Evolutionary conservation across 2,329 filamentous ascomycete species (phyloP).

Genomic region (Sporothrix phasma): DNA sequence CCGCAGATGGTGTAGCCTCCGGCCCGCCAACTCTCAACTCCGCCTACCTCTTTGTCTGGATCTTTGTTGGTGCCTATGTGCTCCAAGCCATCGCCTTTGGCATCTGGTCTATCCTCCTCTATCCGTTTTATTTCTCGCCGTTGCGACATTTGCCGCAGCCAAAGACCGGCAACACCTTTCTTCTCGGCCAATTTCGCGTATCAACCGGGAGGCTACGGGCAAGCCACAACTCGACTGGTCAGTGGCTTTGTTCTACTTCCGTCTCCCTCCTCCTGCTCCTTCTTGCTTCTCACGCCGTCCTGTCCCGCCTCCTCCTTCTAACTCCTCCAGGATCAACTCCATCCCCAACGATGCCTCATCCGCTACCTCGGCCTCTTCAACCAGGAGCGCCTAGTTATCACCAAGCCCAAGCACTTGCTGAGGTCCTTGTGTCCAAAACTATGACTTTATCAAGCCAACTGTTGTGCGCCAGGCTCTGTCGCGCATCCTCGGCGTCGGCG

Average conservation of each 20-base stretch:
- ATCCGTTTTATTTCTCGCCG: conserved; percentile 41
- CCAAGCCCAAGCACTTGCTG: conserved; percentile 55
- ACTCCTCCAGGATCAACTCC: conserved; percentile 41
- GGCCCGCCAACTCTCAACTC: conserved; percentile 22
- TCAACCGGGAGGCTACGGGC: conserved; percentile 32
- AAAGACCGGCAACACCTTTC: conserved; percentile 30
- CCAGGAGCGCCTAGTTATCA: conserved; percentile 50
- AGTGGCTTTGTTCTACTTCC: conserved; percentile 3
- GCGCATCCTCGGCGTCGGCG: conserved; percentile 57
- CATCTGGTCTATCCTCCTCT: conserved; percentile 37
- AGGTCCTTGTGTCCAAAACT: conserved; percentile 60
- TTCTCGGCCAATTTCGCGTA: conserved; percentile 39
- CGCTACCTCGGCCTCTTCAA: conserved; percentile 56
- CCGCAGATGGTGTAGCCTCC: background rate
- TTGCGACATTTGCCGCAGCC: conserved; percentile 39
- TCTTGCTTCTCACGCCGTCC: background rate
- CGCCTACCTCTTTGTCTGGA: conserved; percentile 24
- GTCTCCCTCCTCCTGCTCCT: background rate
- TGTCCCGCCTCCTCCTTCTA: background rate
- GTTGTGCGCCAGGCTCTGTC: conserved; percentile 46
- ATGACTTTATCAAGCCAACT: conserved; percentile 58
- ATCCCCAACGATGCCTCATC: conserved; percentile 58
- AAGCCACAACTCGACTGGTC: conserved; percentile 41
- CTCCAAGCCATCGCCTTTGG: conserved; percentile 28
- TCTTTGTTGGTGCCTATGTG: conserved; percentile 30